phyloP scores from a whole-genome alignment of 306 rosid species.

The Cucurbita moschata region DNA sequence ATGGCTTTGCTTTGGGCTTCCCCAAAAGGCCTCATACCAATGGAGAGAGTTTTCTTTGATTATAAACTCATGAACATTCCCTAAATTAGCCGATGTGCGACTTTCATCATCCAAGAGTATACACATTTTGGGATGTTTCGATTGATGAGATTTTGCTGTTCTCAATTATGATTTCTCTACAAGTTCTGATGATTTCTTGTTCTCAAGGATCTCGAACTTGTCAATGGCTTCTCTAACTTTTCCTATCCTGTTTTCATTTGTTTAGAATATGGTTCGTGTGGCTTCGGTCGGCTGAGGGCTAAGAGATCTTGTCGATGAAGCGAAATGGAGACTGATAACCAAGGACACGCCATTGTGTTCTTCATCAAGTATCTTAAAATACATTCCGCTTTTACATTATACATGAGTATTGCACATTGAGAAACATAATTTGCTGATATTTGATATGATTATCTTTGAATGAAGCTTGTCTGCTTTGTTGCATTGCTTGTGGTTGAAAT shows the following conservation, averaged over 20 bases:
- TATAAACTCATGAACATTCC: too few species aligned
- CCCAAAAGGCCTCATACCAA: too few species aligned
- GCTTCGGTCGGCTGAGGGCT: not conserved
- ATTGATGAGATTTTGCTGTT: not conserved
- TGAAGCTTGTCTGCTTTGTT: not conserved
- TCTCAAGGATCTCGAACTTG: not conserved
- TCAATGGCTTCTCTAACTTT: not conserved
- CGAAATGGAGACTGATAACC: not conserved
- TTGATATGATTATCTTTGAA: not conserved
- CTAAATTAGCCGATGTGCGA: too few species aligned
- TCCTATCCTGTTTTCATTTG: not conserved
- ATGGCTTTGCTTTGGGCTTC: too few species aligned
- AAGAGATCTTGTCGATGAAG: not conserved
- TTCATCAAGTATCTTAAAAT: not conserved
- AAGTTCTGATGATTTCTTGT: not conserved
- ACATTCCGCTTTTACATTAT: not conserved
- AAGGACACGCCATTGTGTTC: not conserved
- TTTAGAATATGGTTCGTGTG: not conserved
- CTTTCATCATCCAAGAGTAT: too few species aligned
- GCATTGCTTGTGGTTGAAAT: not conserved
- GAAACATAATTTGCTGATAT: not conserved
- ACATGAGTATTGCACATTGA: not conserved
- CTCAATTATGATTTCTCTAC: not conserved
- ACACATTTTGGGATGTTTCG: not conserved
- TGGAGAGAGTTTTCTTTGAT: too few species aligned